Evolutionary conservation across 1,139 yeast genomes (phyloP).

Genomic region (Eremothecium gossypii): DNA sequence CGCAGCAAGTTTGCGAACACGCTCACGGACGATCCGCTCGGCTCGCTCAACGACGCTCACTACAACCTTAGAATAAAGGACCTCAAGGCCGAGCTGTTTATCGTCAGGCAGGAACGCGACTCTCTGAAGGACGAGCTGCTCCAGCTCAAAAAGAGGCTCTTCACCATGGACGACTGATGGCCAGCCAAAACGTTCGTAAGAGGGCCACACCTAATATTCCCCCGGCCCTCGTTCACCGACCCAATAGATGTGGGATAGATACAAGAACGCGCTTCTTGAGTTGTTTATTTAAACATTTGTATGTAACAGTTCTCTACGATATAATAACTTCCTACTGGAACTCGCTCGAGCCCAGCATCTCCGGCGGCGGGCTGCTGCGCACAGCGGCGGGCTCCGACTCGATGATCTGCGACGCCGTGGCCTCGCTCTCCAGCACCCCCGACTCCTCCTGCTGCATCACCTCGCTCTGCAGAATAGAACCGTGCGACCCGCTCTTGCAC

Average conservation of each 20-base stretch:
- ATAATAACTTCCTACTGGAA: no score
- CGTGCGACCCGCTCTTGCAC: conserved; percentile 2
- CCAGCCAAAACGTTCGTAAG: no score
- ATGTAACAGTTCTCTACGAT: no score
- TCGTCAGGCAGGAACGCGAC: conserved; percentile 76
- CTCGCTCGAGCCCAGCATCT: background rate
- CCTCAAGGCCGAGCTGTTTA: conserved; percentile 73
- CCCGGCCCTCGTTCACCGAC: no score
- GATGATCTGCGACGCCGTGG: background rate
- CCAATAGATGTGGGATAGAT: no score
- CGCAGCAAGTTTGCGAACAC: conserved; percentile 22
- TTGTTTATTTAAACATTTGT: no score
- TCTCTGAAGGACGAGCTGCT: conserved; percentile 61
- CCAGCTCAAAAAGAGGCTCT: conserved; percentile 48
- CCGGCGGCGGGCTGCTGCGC: conserved; percentile 7
- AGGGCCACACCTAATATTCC: no score
- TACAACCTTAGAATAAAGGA: conserved; percentile 72
- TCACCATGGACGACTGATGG: conserved; percentile 8
- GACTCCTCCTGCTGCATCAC: background rate
- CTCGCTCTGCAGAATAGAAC: conserved; percentile 8
- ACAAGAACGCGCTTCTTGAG: no score
- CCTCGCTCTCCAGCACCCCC: background rate
- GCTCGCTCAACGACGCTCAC: conserved; percentile 51
- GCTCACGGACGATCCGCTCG: conserved; percentile 35
- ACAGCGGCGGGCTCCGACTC: conserved; percentile 3